Evolutionary conservation across 139 green algal species (phyloP).

Genomic region (Astrephomene gubernaculifera): DNA sequence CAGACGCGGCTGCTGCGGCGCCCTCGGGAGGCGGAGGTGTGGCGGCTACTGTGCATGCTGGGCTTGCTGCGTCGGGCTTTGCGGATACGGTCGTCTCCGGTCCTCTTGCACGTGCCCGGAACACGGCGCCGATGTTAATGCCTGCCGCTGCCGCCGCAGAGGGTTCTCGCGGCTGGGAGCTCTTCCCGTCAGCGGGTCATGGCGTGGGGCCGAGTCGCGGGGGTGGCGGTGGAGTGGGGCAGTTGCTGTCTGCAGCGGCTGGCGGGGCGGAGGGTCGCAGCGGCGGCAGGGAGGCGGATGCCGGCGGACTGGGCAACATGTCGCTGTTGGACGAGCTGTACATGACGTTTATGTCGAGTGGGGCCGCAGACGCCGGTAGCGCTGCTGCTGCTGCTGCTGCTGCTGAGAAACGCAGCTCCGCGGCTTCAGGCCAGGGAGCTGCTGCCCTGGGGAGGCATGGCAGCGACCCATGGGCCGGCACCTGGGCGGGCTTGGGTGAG

Average conservation of each 20-base stretch:
- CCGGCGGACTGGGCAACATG: conserved; percentile 21
- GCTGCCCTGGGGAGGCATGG: no score
- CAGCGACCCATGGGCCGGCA: no score
- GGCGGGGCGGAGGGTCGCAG: not conserved
- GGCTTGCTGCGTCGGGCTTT: not conserved
- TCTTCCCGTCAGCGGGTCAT: conserved; percentile 4
- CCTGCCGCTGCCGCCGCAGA: not conserved
- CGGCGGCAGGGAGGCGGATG: not conserved
- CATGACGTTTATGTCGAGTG: not conserved
- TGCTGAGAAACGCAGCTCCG: no score
- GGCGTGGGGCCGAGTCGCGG: not conserved
- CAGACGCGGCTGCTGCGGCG: not conserved
- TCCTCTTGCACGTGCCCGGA: no score
- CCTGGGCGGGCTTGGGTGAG: no score
- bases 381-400: no score
- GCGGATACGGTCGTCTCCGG: no score
- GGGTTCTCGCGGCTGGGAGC: conserved; percentile 36
- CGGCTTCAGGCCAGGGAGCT: no score
- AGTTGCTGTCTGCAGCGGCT: not conserved
- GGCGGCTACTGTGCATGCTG: not conserved
- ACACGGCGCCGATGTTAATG: not conserved
- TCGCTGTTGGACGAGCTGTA: conserved; percentile 38
- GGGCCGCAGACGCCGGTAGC: no score
- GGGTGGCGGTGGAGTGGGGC: not conserved
- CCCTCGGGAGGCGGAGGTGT: not conserved